Base-by-base conservation (phyloP, 441 rosid genomes). In the Erodium moschatum region DNA sequence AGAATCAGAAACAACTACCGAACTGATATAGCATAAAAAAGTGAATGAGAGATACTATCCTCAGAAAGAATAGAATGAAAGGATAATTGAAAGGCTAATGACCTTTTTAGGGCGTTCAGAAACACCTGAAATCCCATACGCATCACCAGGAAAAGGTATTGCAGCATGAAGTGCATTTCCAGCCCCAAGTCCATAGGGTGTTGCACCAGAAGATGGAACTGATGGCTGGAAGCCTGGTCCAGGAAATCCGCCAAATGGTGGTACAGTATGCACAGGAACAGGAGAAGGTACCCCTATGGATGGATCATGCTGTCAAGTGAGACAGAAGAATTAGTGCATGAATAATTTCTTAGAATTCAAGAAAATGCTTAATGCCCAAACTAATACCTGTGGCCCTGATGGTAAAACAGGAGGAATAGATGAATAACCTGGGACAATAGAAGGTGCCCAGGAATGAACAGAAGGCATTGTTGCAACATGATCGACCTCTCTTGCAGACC, bases 101-200 rank as follows among this genome's bases (percentile, higher is more conserved):
- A 92, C 99, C 88, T 89, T 94, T 78, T 87, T 91, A 46, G 96
- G 94, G 66, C 93, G 96, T 73, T 86, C 96, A 68, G 85, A 74
- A 72, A 77, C 71, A 78, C 84, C 71, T 65, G 89, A 75, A 79
- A 84, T 74, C 79, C 89, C 91, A 79, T 87, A 88, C 15, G 85
- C 77, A 71, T 94, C 97, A 48, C 81, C 89, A 72, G 87, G 73
- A 74, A 87, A 89, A 58, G 87, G 82, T 72, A 88, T 46, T 68
- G 77, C 66, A 66, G 90, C 84, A 79, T 86, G 94, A 71, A 84
- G 79, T 64, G 80, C 78, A 21, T 80, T 77, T 79, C 88, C 95
- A 16, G 85, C 74, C 69, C 85, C 85, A 73, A 81, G 76, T 69
- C 79, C 78, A 80, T 79, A 95, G 21, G 85, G 78, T 62, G 82